Conservation (phyloP, 768 basidiomycete genomes). For the Amanita subjunquillea region DNA sequence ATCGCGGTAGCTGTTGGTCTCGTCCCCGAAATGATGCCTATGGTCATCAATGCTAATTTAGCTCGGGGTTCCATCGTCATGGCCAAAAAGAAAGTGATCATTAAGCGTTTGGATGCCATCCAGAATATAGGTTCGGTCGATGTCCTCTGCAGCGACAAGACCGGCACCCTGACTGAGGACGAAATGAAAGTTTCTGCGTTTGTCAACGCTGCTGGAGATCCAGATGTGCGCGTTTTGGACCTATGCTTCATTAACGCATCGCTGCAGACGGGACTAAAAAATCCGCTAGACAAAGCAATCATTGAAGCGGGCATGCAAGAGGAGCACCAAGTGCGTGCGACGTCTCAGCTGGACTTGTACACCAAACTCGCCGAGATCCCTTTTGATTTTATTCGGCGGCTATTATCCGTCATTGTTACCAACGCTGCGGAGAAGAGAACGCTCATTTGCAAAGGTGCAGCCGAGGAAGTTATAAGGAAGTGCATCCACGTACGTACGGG, state of each 20-base stretch:
- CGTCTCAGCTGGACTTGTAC: constrained; percentile 12
- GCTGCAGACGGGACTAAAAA: constrained; percentile 23
- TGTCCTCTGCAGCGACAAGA: constrained; percentile 54
- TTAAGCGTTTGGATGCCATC: constrained; percentile 52
- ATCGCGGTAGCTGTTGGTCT: constrained; percentile 29
- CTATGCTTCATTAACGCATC: constrained; percentile 21
- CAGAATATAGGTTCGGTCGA: constrained; percentile 51
- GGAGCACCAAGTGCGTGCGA: neutral
- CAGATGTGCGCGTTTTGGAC: constrained; percentile 14
- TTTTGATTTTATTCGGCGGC: constrained; percentile 24
- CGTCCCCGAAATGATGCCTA: constrained; percentile 32
- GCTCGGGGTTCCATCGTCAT: constrained; percentile 47
- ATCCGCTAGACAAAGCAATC: constrained; percentile 23
- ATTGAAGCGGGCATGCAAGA: constrained; percentile 16
- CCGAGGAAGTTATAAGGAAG: neutral
- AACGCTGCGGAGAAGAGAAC: neutral
- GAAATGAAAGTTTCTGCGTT: constrained; percentile 12
- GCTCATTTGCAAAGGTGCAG: neutral
- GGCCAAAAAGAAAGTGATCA: constrained; percentile 48
- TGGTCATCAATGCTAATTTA: constrained; percentile 47
- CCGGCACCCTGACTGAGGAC: constrained; percentile 40
- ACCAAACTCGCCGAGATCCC: constrained; percentile 22
- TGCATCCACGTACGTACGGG: neutral
- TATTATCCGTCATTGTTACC: constrained; percentile 18
- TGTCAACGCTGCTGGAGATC: constrained; percentile 7